Conservation (phyloP, 2,329 filamentous ascomycete genomes). For the Aschersonia sp. region DNA sequence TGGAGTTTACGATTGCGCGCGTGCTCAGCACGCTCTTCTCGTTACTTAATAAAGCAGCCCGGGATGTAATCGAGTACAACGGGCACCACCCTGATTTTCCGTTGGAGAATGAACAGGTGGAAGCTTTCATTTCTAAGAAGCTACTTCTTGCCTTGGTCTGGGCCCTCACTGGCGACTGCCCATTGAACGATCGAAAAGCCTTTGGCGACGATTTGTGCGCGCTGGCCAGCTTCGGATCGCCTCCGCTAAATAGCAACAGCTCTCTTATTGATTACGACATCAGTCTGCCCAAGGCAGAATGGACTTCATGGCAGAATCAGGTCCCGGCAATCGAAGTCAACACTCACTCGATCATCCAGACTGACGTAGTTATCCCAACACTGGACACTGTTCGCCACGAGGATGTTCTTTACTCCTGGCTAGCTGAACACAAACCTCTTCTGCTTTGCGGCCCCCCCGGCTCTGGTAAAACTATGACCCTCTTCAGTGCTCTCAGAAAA, state of each 20-base stretch:
- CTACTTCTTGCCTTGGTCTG: slow-evolving; percentile 83
- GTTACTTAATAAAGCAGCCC: slow-evolving; percentile 82
- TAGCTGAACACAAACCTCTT: slow-evolving; percentile 95
- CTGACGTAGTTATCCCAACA: slow-evolving; percentile 95
- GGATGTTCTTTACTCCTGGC: slow-evolving; percentile 98
- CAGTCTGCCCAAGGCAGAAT: slow-evolving; percentile 71
- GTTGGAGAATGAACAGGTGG: slow-evolving; percentile 76
- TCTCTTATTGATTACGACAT: slow-evolving; percentile 96
- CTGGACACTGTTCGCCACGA: slow-evolving; percentile 95
- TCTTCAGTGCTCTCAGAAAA: slow-evolving; percentile 94
- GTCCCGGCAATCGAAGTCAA: slow-evolving; percentile 94
- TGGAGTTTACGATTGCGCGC: slow-evolving; percentile 90
- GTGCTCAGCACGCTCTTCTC: slow-evolving; percentile 91
- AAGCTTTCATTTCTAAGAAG: slow-evolving; percentile 85
- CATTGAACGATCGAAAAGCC: slow-evolving; percentile 68
- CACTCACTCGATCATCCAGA: slow-evolving; percentile 94
- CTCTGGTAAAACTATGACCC: slow-evolving; percentile 98
- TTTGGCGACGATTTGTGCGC: slow-evolving; percentile 79
- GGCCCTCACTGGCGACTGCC: slow-evolving; percentile 92
- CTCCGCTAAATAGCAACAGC: slow-evolving; percentile 59
- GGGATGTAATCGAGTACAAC: slow-evolving; percentile 92
- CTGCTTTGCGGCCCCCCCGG: slow-evolving; percentile 93
- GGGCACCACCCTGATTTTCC: slow-evolving; percentile 88
- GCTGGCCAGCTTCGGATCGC: slow-evolving; percentile 74
- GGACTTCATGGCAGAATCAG: slow-evolving; percentile 87